phyloP scores from a whole-genome alignment of 495 filamentous ascomycete species.

The Neurospora tetraspora region DNA sequence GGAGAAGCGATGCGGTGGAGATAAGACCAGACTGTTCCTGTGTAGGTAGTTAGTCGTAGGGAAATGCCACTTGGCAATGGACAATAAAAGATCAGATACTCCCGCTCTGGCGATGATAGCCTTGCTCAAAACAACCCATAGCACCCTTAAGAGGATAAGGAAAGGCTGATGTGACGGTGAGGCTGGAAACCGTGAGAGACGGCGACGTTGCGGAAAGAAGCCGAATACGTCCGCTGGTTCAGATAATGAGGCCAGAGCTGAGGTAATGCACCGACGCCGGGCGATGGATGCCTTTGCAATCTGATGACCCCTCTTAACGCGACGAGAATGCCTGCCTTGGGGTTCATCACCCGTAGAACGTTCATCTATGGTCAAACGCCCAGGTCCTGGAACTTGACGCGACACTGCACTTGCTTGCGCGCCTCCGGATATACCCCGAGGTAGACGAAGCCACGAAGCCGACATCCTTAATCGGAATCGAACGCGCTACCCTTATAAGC shows the following conservation, averaged over 20 bases:
- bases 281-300: not conserved
- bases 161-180: not conserved
- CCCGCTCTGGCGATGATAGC: not conserved
- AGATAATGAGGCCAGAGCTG: not conserved
- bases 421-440: not conserved
- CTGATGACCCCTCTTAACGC: not conserved
- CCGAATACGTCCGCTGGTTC: not conserved
- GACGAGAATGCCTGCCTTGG: not conserved
- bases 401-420: slow-evolving; percentile 11
- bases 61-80: not conserved
- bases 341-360: not conserved
- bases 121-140: not conserved
- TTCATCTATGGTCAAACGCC: not conserved
- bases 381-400: not conserved
- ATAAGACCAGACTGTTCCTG: not conserved
- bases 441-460: not conserved
- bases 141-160: not conserved
- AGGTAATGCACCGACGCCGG: not conserved
- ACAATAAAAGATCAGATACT: not conserved
- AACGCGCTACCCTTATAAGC: not conserved
- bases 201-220: not conserved
- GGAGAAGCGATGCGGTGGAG: not conserved
- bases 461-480: not conserved
- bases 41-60: not conserved
- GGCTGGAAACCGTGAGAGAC: not conserved